Conservation (phyloP, 169 alveolate species). For the Eimeria necatrix region DNA sequence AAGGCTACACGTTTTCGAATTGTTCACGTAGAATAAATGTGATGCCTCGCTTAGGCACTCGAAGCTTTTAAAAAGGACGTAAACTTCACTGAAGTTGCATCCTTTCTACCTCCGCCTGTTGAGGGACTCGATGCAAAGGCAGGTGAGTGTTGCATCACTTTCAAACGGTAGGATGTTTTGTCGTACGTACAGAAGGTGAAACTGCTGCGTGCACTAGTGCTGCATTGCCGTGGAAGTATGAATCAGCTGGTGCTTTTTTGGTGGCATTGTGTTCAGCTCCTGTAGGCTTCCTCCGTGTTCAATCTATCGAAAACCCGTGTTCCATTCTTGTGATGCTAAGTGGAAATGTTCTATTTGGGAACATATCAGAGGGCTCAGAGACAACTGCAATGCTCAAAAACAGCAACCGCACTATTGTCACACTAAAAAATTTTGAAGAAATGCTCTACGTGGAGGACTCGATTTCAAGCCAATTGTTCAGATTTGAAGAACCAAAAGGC, state of each 20-base stretch:
- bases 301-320: not conserved
- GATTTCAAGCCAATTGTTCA: not conserved
- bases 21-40: not conserved
- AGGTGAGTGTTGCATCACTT: not conserved
- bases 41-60: conserved; percentile 31
- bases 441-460: conserved; percentile 1
- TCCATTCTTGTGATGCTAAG: conserved; percentile 42
- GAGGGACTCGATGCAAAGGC: conserved; percentile 54
- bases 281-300: conserved; percentile 61
- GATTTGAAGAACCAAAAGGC: conserved; percentile 58
- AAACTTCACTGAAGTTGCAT: conserved; percentile 61
- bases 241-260: not conserved
- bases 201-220: too few relatives aligned
- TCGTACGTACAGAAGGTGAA: too few relatives aligned
- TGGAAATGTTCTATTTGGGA: conserved; percentile 65
- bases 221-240: not conserved
- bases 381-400: not conserved
- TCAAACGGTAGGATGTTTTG: too few relatives aligned
- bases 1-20: too few relatives aligned
- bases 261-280: conserved; percentile 34
- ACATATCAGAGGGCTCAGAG: not conserved
- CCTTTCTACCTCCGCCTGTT: conserved; percentile 69
- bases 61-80: not conserved
- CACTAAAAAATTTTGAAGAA: not conserved
- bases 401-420: not conserved